Base-by-base conservation (phyloP, 768 basidiomycete species). In the Imleria badia region DNA sequence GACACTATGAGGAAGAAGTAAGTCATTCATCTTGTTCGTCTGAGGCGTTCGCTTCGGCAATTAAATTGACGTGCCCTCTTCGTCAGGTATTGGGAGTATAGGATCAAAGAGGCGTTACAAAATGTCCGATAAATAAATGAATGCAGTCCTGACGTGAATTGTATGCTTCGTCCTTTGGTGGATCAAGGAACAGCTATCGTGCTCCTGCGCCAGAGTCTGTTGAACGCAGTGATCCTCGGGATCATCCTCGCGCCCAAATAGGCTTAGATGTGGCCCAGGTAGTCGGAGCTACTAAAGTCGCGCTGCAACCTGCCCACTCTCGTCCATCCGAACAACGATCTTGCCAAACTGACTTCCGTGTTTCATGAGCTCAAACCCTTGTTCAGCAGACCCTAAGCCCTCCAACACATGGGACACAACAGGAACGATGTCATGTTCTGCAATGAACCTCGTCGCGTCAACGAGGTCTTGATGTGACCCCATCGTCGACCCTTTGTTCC, bases 1-100 rank as follows among this genome's bases (percentile, higher is more conserved):
- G 91, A 93, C 63, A 81, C 80, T 8, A 89, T 91, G 59, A 78
- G 90, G 45, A 89, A 84, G 75, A 87, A 85, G 91, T 91, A 56
- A 39, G 77, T 72, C 26, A n/a, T 56, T 40, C 26, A 26, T 45
- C n/a, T 23, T 14, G 31, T 15, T 46, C 40, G 47, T 22, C 48
- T 44, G 71, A 56, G 3, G 29, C 34, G 34, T 17, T 51, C 45
- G 22, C 44, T 36, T 66, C 56, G 44, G 59, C 62, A 54, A 70
- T 68, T 68, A 68, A 65, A 44, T n/a, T 59, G 38, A 63, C 55
- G 45, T 45, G 51, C 49, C 33, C 51, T 64, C 48, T 43, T 54
- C 48, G 29, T 42, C 61, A 90, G 88, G 65, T 90, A 90, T 66
- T 90, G 89, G 88, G 86, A 87, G 50, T 82, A 82, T 56, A 82